These are phyloP conservation scores for Phyllosticta citribraziliensis DNA, from an alignment of 2,329 filamentous ascomycete genomes.

Conservation along the genomic window DNA sequence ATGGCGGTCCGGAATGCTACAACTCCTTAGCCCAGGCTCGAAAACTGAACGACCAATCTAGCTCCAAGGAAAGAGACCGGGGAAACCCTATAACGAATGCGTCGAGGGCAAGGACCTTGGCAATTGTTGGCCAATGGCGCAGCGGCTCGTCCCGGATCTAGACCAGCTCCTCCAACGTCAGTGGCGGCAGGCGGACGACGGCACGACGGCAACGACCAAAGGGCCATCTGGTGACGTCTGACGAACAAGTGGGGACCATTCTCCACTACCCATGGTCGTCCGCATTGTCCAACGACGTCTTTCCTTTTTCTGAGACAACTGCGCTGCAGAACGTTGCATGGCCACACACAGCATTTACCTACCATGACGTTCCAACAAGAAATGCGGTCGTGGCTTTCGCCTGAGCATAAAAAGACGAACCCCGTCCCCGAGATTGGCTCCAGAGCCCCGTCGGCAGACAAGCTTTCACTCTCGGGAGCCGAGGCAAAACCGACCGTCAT, in stretches of 20 bases:
- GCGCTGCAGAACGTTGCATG: neutral
- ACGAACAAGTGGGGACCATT: neutral
- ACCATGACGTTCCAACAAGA: conserved; percentile 32
- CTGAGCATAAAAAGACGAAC: conserved; percentile 21
- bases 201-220: neutral
- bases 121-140: neutral
- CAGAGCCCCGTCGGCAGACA: conserved; percentile 45
- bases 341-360: neutral
- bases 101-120: neutral
- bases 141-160: neutral
- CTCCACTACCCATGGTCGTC: neutral
- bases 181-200: neutral
- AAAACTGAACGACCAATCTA: no score
- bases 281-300: neutral
- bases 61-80: no score
- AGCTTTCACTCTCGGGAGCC: conserved; percentile 43
- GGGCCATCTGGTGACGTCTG: neutral
- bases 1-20: no score
- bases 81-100: neutral
- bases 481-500: conserved; percentile 49
- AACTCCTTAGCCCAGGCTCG: no score
- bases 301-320: neutral
- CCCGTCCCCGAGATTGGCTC: conserved; percentile 44
- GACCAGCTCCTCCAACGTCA: neutral
- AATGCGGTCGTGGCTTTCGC: conserved; percentile 33